These are phyloP conservation scores for Salvia sclarea DNA, from an alignment of 305 asterid genomes.

Conservation along the genomic window DNA sequence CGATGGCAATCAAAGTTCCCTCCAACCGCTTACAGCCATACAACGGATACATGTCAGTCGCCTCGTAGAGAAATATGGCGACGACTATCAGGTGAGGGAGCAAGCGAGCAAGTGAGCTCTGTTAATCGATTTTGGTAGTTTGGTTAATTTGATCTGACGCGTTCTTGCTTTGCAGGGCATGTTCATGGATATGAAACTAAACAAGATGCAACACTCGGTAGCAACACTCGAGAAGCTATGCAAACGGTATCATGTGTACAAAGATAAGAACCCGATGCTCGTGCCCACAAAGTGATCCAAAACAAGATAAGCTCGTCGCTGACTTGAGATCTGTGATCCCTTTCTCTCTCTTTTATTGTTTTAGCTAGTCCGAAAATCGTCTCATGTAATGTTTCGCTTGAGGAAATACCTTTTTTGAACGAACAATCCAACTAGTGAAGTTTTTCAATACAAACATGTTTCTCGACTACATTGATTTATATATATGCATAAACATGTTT, in stretches of 20 bases:
- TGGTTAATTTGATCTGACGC: neutral
- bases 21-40: constrained; percentile 77
- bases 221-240: constrained; percentile 81
- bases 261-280: constrained; percentile 68
- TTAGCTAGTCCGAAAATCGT: neutral
- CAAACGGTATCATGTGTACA: constrained; percentile 66
- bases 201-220: constrained; percentile 88
- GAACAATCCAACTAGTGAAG: neutral
- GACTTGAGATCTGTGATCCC: constrained; percentile 18
- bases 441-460: neutral
- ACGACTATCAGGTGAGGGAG: constrained; percentile 67
- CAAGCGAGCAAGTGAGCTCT: neutral
- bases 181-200: constrained; percentile 91
- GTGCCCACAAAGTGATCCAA: constrained; percentile 36
- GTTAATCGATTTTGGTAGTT: neutral
- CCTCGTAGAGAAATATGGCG: constrained; percentile 74
- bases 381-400: neutral
- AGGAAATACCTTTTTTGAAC: neutral
- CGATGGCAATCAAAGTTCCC: constrained; percentile 63
- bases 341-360: neutral
- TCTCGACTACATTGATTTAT: constrained; percentile 12
- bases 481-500: neutral
- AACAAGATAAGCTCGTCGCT: neutral
- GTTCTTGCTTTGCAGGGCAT: constrained; percentile 60
- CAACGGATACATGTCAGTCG: constrained; percentile 67